These are phyloP conservation scores for Monilinia aucupariae DNA, from an alignment of 2,329 filamentous ascomycete genomes.

Conservation along the genomic window DNA sequence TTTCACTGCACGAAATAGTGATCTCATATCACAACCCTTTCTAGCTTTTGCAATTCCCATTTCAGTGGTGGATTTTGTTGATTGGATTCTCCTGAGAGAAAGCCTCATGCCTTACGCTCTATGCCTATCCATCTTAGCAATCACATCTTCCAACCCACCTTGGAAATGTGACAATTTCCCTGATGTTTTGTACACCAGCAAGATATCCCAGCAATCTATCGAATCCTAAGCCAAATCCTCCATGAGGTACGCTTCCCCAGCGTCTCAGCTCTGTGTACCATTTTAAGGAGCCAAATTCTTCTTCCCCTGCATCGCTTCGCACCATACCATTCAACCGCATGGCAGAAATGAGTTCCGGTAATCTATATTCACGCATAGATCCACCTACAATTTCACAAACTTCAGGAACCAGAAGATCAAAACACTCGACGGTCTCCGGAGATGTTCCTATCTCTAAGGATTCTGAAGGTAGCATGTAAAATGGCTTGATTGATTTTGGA, in stretches of 20 bases:
- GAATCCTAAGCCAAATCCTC: slow-evolving; percentile 67
- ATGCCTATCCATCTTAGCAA: slow-evolving; percentile 27
- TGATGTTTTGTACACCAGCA: slow-evolving; percentile 57
- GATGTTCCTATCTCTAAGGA: slow-evolving; percentile 6
- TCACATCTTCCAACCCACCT: slow-evolving; percentile 45
- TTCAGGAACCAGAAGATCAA: slow-evolving; percentile 65
- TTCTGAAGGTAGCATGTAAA: slow-evolving; percentile 69
- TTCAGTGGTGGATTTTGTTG: not conserved
- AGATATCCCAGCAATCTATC: slow-evolving; percentile 64
- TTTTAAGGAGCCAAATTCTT: slow-evolving; percentile 46
- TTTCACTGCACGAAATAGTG: slow-evolving; percentile 7
- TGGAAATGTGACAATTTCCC: slow-evolving; percentile 65
- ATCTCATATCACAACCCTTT: not conserved
- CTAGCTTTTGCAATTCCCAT: not conserved
- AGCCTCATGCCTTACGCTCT: not conserved
- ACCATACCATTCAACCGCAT: slow-evolving; percentile 56
- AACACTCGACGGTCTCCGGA: slow-evolving; percentile 57
- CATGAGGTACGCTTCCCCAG: slow-evolving; percentile 66
- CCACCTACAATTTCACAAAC: slow-evolving; percentile 65
- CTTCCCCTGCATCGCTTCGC: slow-evolving; percentile 24
- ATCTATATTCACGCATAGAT: slow-evolving; percentile 63
- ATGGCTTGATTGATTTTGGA: slow-evolving; percentile 82
- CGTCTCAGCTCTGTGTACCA: slow-evolving; percentile 68
- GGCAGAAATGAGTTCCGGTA: slow-evolving; percentile 49
- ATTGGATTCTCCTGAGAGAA: not conserved